These are phyloP conservation scores for Antrodiella citrinella DNA, from an alignment of 768 basidiomycete genomes.

Conservation along the genomic window DNA sequence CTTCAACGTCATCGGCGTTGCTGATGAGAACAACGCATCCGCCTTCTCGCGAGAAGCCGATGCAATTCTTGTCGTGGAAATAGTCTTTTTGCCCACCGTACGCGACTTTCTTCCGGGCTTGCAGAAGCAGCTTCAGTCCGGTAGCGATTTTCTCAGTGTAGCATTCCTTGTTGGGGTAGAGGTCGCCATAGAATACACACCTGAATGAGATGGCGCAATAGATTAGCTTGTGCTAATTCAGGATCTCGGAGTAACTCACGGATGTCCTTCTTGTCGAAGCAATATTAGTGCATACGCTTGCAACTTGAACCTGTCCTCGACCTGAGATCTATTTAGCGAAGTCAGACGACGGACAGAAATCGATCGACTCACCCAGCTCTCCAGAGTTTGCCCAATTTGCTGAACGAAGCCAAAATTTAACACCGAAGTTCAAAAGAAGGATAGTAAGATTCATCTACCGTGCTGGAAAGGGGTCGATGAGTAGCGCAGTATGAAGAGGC, in stretches of 20 bases:
- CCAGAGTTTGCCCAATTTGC: conserved; percentile 67
- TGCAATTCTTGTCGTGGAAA: conserved; percentile 47
- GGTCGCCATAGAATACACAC: conserved; percentile 83
- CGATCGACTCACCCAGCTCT: conserved; percentile 63
- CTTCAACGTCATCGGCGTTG: conserved; percentile 28
- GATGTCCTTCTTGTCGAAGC: conserved; percentile 60
- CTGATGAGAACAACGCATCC: conserved; percentile 63
- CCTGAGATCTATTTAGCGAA: conserved; percentile 31
- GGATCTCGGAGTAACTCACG: conserved; percentile 51
- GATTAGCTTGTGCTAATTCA: no score
- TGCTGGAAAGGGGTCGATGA: conserved; percentile 32
- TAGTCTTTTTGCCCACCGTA: conserved; percentile 62
- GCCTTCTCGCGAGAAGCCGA: conserved; percentile 72
- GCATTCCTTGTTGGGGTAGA: conserved; percentile 66
- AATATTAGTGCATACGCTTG: conserved; percentile 81
- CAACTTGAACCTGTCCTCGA: conserved; percentile 60
- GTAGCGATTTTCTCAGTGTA: conserved; percentile 45
- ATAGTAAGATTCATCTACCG: conserved; percentile 34
- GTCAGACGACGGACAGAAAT: background rate
- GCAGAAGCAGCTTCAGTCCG: conserved; percentile 47
- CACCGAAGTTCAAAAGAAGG: background rate
- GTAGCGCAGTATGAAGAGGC: conserved; percentile 5
- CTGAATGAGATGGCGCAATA: conserved; percentile 27
- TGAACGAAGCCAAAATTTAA: conserved; percentile 14
- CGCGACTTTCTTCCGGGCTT: conserved; percentile 56